Evolutionary conservation across 371 early-diverging fungal genomes (phyloP).

Genomic region (Lichtheimia corymbifera): DNA sequence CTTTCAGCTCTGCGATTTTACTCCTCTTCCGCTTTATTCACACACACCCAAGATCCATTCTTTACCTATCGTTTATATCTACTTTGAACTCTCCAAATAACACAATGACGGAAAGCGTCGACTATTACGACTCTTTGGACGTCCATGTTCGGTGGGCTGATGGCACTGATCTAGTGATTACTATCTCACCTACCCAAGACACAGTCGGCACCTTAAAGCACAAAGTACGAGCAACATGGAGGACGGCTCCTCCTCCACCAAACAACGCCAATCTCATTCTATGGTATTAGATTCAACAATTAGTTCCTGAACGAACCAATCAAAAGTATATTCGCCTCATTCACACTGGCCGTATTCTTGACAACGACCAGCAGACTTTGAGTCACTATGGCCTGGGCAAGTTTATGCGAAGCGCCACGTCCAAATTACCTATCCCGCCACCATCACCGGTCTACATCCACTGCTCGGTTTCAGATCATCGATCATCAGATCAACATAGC

Average conservation of each 20-base stretch:
- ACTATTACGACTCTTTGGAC: conserved; percentile 42
- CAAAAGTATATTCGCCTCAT: conserved; percentile 58
- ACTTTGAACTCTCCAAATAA: too few species aligned
- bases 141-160: conserved; percentile 49
- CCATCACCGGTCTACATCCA: conserved; percentile 46
- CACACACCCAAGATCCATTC: too few species aligned
- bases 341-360: conserved; percentile 56
- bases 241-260: not conserved
- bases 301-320: conserved; percentile 13
- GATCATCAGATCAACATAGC: not conserved
- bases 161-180: conserved; percentile 38
- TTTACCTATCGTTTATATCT: too few species aligned
- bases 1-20: too few species aligned
- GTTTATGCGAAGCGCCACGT: conserved; percentile 13
- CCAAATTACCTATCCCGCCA: conserved; percentile 16
- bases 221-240: conserved; percentile 32
- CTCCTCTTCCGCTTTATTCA: too few species aligned
- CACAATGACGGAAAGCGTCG: conserved; percentile 17
- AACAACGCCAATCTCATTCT: not conserved
- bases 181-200: conserved; percentile 33
- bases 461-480: conserved; percentile 47
- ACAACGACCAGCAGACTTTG: conserved; percentile 19
- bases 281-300: conserved; percentile 22
- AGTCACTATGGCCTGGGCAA: conserved; percentile 41
- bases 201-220: conserved; percentile 48